These are phyloP conservation scores for Leccinum variicolor DNA, from an alignment of 768 basidiomycete genomes.

Conservation along the genomic window DNA sequence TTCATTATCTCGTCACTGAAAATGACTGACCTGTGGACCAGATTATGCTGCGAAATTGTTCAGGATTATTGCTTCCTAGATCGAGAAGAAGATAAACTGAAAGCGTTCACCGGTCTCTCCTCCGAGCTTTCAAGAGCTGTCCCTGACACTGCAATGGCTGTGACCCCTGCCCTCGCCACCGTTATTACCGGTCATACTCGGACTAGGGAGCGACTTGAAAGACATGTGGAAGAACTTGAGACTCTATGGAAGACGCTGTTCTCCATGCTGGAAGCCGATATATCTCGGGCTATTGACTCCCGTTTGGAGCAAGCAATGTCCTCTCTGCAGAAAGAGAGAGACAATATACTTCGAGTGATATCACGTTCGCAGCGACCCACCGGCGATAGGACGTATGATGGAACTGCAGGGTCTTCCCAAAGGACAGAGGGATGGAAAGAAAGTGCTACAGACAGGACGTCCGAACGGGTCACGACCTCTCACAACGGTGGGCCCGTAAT, in stretches of 20 bases:
- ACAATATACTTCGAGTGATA: slow-evolving; percentile 19
- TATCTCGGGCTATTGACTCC: slow-evolving; percentile 36
- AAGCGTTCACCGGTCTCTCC: slow-evolving; percentile 49
- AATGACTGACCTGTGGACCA: slow-evolving; percentile 21
- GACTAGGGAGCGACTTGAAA: slow-evolving; percentile 40
- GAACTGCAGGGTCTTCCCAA: slow-evolving; percentile 8
- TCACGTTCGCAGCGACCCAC: slow-evolving; percentile 16
- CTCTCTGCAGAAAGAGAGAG: slow-evolving; percentile 31
- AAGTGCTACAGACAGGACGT: slow-evolving; percentile 11
- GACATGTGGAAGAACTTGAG: slow-evolving; percentile 38
- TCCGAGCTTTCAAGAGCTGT: slow-evolving; percentile 45
- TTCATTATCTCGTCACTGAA: slow-evolving; percentile 6
- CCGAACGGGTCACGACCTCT: slow-evolving; percentile 10
- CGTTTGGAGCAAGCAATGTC: slow-evolving; percentile 33
- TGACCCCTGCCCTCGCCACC: slow-evolving; percentile 45
- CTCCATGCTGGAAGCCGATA: slow-evolving; percentile 38
- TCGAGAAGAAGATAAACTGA: slow-evolving; percentile 44
- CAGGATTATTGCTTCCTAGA: slow-evolving; percentile 41
- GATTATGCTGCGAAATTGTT: slow-evolving; percentile 45
- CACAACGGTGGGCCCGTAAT: slow-evolving; percentile 5
- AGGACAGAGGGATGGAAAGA: slow-evolving; percentile 13
- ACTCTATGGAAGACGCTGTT: slow-evolving; percentile 48
- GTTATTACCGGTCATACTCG: slow-evolving; percentile 42
- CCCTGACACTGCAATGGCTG: slow-evolving; percentile 37
- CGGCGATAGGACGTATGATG: slow-evolving; percentile 5